These are phyloP conservation scores for Ophiostoma montium DNA, from an alignment of 2,329 filamentous ascomycete species.

Conservation along the genomic window DNA sequence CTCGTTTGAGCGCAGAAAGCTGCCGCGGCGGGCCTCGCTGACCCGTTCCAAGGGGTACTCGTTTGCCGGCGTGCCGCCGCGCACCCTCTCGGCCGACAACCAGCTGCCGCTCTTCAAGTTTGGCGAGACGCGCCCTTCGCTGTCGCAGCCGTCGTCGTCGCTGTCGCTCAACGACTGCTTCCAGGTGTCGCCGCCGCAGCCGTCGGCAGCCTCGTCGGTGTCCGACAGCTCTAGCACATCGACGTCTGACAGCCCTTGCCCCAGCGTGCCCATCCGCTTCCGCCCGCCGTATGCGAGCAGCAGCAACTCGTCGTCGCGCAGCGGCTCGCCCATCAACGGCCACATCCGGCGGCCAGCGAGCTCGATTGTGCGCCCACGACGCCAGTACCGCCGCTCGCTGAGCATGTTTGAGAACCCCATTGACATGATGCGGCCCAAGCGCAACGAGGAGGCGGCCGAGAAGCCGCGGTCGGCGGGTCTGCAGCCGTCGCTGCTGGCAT, in stretches of 20 bases:
- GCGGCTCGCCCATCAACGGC: constrained; percentile 53
- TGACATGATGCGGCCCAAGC: constrained; percentile 72
- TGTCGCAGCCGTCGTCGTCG: constrained; percentile 30
- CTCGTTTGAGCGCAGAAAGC: constrained; percentile 44
- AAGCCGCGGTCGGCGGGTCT: constrained; percentile 26
- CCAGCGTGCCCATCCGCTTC: constrained; percentile 45
- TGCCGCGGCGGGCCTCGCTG: constrained; percentile 60
- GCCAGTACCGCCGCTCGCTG: constrained; percentile 79
- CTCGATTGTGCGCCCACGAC: constrained; percentile 61
- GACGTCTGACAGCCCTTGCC: constrained; percentile 41
- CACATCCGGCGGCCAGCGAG: constrained; percentile 62
- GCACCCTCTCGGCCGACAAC: constrained; percentile 41
- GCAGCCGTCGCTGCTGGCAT: constrained; percentile 45
- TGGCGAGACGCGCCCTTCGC: constrained; percentile 25
- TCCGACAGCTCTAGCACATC: neutral
- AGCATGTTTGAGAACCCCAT: constrained; percentile 96
- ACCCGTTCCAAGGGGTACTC: constrained; percentile 62
- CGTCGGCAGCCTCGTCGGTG: neutral
- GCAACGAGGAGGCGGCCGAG: constrained; percentile 40
- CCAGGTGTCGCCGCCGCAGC: constrained; percentile 58
- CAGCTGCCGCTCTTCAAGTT: constrained; percentile 66
- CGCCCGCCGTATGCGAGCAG: constrained; percentile 49
- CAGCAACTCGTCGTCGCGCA: constrained; percentile 37
- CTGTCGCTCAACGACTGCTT: constrained; percentile 71
- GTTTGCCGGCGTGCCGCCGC: constrained; percentile 44